A percentile compares a stretch with the other conserved stretches of the same genome.
Evolutionary conservation across 1,284 basidiomycete genomes (phyloP).

Genomic region (Tremellales sp.): DNA sequence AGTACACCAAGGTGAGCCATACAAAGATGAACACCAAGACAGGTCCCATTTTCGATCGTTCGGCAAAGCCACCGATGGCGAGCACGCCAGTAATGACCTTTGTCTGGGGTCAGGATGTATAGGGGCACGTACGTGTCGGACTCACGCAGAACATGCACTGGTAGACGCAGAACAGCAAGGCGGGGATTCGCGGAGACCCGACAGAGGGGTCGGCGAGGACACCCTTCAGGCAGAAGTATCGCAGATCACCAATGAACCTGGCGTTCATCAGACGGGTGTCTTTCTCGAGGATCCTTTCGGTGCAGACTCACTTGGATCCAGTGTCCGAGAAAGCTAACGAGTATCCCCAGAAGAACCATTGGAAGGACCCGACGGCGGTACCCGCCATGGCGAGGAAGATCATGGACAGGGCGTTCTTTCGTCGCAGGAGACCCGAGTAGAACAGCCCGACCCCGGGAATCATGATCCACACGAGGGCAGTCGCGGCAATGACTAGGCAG

Average conservation of each 20-base stretch:
- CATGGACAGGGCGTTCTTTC: conserved; percentile 92
- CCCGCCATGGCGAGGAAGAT: conserved; percentile 78
- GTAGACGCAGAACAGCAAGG: conserved; percentile 79
- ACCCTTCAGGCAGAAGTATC: conserved; percentile 77
- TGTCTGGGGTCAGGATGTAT: conserved; percentile 1
- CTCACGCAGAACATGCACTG: conserved; percentile 49
- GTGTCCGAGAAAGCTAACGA: conserved; percentile 52
- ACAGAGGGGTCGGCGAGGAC: conserved; percentile 74
- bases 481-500: conserved; percentile 56
- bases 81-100: conserved; percentile 58
- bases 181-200: conserved; percentile 68
- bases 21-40: conserved; percentile 82
- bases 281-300: not conserved
- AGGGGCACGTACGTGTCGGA: not conserved
- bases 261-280: not conserved
- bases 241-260: conserved; percentile 54
- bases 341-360: conserved; percentile 52
- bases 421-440: conserved; percentile 74
- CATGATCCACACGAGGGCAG: conserved; percentile 79
- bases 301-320: conserved; percentile 26
- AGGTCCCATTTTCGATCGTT: conserved; percentile 83
- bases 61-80: conserved; percentile 86
- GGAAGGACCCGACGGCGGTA: conserved; percentile 63
- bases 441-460: conserved; percentile 73
- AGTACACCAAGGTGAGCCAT: conserved; percentile 92